These are phyloP conservation scores for Closterium sp. DNA, from an alignment of 139 green algal genomes.

Conservation along the genomic window DNA sequence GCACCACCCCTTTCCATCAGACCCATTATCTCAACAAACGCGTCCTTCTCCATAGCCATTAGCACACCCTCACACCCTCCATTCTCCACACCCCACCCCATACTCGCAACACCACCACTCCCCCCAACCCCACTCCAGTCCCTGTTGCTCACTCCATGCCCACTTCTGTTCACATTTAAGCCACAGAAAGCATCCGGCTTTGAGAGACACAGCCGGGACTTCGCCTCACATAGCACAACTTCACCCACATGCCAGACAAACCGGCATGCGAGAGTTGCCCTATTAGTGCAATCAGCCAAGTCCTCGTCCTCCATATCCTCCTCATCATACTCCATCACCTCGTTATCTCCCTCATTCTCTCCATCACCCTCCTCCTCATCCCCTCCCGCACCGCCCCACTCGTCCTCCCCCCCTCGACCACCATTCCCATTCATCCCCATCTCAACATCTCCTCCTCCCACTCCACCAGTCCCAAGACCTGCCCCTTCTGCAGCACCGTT, in stretches of 20 bases:
- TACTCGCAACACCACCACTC: too few species aligned
- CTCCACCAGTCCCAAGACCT: not conserved
- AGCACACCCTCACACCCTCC: not conserved
- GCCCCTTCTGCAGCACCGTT: not conserved
- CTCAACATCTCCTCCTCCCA: not conserved
- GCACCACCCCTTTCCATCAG: not conserved
- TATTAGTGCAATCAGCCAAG: not conserved
- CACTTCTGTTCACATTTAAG: too few species aligned
- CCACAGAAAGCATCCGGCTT: too few species aligned
- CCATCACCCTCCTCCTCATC: not conserved
- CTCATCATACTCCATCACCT: conserved; percentile 9
- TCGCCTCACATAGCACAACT: not conserved
- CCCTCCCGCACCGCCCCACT: not conserved
- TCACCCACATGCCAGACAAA: not conserved
- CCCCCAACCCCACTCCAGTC: too few species aligned
- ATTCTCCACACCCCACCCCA: not conserved
- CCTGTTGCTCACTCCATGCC: too few species aligned
- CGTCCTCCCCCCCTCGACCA: not conserved
- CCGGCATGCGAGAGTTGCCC: not conserved
- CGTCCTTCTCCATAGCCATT: not conserved
- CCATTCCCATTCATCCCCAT: not conserved
- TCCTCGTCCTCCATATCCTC: not conserved
- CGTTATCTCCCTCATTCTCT: not conserved
- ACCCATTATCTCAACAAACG: not conserved
- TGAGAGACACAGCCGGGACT: not conserved